Percentiles rank a stretch among this genome's conserved stretches.
phyloP scores from a whole-genome alignment of 805 yeast species.

The Zygosaccharomyces bailii region DNA sequence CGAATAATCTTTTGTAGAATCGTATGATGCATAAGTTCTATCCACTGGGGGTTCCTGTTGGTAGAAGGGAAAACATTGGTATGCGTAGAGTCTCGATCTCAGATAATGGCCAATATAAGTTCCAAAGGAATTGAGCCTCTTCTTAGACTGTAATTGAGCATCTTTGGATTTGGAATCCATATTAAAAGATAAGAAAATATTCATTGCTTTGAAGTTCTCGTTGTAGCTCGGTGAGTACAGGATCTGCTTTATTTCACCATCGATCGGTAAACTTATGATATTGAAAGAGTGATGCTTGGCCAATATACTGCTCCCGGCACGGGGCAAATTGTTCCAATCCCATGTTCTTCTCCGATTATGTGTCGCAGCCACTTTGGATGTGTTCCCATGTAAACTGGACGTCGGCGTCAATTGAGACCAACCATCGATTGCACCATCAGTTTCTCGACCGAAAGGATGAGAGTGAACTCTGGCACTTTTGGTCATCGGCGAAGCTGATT shows the following conservation, averaged over 20 bases:
- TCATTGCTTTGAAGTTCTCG: slow-evolving; percentile 23
- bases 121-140: slow-evolving; percentile 24
- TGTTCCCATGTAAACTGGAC: slow-evolving; percentile 19
- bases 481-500: slow-evolving; percentile 8
- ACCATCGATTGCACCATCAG: slow-evolving; percentile 2
- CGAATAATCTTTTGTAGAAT: slow-evolving; percentile 18
- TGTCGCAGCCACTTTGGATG: slow-evolving; percentile 18
- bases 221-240: slow-evolving; percentile 30
- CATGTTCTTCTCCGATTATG: slow-evolving; percentile 17
- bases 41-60: slow-evolving; percentile 15
- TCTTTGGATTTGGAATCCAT: slow-evolving; percentile 23
- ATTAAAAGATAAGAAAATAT: slow-evolving; percentile 29
- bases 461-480: slow-evolving; percentile 7
- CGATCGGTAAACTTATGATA: slow-evolving; percentile 20
- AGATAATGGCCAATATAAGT: slow-evolving; percentile 22
- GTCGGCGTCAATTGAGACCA: slow-evolving; percentile 11
- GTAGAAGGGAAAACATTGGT: slow-evolving; percentile 22
- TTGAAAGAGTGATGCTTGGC: slow-evolving; percentile 24
- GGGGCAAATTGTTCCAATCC: slow-evolving; percentile 31
- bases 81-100: slow-evolving; percentile 21
- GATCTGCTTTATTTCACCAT: slow-evolving; percentile 27
- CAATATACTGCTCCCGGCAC: slow-evolving; percentile 19
- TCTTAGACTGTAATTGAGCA: slow-evolving; percentile 19
- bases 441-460: slow-evolving; percentile 10
- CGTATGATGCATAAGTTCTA: slow-evolving; percentile 13